Evolutionary conservation across 2,329 filamentous ascomycete species (phyloP), one percentile per base, ranked within the genome.

Genomic region (Cordyceps cicadae): DNA sequence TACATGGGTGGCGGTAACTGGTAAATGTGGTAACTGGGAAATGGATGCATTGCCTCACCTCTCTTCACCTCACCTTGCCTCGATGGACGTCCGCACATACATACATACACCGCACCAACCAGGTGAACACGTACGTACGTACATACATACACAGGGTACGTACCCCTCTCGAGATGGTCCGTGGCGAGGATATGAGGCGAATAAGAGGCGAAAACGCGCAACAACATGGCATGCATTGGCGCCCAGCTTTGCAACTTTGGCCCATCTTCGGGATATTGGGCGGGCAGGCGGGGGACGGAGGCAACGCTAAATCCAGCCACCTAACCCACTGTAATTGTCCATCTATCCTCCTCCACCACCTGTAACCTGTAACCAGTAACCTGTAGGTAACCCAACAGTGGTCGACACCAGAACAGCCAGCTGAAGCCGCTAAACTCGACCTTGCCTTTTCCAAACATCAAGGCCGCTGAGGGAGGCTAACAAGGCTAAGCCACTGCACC

Each of bases 151-250:
- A 14, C 11, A 34, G 11, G 11, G 21, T 54, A 14, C 37, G 24
- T 54, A 14, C 37, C 52, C 37, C 15, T 26, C 19, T 6, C 52
- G 24, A 37, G 34, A 37, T 4, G 34, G 2, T 11, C 2, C 34
- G 34, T 12, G 34, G 34, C 11, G 12, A 14, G 34, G 34, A 11
- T n/a, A 15, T 43, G 43, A 46, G 54, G 43, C 54, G n/a, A 55
- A 34, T 21, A 8, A 57, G 54, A 49, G 45, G 54, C 54, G 54
- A 48, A 49, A 49, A 49, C 54, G 54, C 26, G 49, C 43, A 17
- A 15, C 15, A 45, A 39, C 17, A n/a, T 24, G 14, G 43, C 54
- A 54, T 57, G 55, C 55, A 58, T 58, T 58, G 55, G 55, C 46
- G 55, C 48, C 55, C 55, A 58, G 55, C 21, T 34, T 24, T 39